These are phyloP conservation scores for Plasmodium fragile DNA, from an alignment of 169 alveolate species.

Conservation along the genomic window DNA sequence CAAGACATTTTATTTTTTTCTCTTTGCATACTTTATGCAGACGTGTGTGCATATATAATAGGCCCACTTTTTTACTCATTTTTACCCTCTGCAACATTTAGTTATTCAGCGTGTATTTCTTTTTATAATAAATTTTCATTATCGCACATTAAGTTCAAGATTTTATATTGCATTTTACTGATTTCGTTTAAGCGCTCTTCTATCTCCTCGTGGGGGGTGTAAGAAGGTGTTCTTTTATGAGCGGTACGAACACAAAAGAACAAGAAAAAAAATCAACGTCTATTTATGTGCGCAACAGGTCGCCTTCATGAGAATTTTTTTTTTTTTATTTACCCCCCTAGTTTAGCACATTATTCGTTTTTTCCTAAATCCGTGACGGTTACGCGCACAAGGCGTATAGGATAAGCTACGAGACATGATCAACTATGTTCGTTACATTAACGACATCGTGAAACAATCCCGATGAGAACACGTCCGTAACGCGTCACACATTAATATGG, in stretches of 20 bases:
- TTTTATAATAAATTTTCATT: constrained; percentile 58
- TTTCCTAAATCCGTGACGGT: neutral
- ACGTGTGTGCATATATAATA: neutral
- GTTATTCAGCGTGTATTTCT: neutral
- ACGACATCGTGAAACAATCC: neutral
- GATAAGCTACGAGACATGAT: neutral
- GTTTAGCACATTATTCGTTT: neutral
- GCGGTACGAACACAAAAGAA: neutral
- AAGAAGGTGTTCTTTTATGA: neutral
- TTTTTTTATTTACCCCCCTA: neutral
- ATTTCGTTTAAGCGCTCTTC: constrained; percentile 54
- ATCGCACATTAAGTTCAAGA: constrained; percentile 39
- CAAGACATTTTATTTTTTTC: constrained; percentile 1
- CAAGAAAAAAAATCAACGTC: neutral
- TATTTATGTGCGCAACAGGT: neutral
- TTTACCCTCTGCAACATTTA: neutral
- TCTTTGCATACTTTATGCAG: neutral
- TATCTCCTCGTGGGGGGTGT: constrained; percentile 13
- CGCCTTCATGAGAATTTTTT: neutral
- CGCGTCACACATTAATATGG: neutral
- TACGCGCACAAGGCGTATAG: neutral
- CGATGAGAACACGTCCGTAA: neutral
- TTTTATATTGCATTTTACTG: constrained; percentile 34
- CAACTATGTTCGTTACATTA: neutral
- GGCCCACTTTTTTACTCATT: neutral